These are phyloP conservation scores for Daldinia bambusicola DNA, from an alignment of 495 filamentous ascomycete species.

Conservation along the genomic window DNA sequence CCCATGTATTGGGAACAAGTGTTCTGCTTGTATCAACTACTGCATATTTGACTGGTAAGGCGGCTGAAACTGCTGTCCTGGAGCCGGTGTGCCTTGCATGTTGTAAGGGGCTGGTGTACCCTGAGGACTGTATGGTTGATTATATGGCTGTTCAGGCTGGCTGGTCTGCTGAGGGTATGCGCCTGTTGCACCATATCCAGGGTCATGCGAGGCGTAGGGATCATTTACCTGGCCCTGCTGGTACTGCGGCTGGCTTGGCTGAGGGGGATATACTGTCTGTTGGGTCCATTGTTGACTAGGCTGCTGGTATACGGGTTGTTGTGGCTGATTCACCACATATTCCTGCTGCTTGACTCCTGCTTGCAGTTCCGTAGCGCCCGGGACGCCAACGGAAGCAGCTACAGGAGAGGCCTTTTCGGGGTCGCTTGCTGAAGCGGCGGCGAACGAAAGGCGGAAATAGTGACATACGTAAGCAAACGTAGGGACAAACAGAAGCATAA, in stretches of 20 bases:
- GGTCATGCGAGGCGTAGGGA: slow-evolving; percentile 40
- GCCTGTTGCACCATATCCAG: slow-evolving; percentile 35
- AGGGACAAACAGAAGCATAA: slow-evolving; percentile 57
- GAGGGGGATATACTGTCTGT: slow-evolving; percentile 40
- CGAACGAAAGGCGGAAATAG: slow-evolving; percentile 53
- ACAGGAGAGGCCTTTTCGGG: slow-evolving; percentile 48
- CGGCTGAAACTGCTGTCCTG: slow-evolving; percentile 27
- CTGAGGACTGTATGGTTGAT: slow-evolving; percentile 36
- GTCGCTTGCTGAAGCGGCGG: slow-evolving; percentile 40
- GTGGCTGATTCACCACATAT: background rate
- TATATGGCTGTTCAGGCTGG: slow-evolving; percentile 19
- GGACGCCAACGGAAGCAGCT: background rate
- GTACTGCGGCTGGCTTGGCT: slow-evolving; percentile 34
- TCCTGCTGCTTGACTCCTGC: slow-evolving; percentile 44
- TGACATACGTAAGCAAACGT: slow-evolving; percentile 57
- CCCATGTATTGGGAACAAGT: background rate
- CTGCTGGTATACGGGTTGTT: slow-evolving; percentile 28
- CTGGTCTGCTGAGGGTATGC: slow-evolving; percentile 30
- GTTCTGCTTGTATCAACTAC: background rate
- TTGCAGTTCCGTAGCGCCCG: slow-evolving; percentile 34
- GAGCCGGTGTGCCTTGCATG: slow-evolving; percentile 20
- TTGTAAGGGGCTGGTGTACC: slow-evolving; percentile 17
- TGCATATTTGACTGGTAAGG: slow-evolving; percentile 17
- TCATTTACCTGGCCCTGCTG: slow-evolving; percentile 37
- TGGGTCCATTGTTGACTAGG: slow-evolving; percentile 44